Evolutionary conservation across 495 filamentous ascomycete species (phyloP).

Genomic region (Lepidopterella palustris): DNA sequence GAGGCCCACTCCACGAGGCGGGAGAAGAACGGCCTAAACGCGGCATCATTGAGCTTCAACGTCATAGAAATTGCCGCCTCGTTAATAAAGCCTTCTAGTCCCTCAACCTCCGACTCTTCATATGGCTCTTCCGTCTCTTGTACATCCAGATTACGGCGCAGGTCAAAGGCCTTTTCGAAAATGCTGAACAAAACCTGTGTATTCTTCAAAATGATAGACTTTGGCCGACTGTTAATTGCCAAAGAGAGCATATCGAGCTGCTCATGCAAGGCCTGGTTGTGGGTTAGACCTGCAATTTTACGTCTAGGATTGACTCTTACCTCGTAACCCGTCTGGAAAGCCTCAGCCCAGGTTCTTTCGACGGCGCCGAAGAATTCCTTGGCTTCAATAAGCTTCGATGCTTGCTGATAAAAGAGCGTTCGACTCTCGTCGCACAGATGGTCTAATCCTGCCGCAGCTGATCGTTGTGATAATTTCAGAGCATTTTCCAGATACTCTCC

Average conservation of each 20-base stretch:
- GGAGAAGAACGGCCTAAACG: constrained; percentile 88
- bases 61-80: constrained; percentile 76
- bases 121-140: constrained; percentile 37
- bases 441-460: constrained; percentile 51
- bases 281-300: neutral
- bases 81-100: constrained; percentile 60
- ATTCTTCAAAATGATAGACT: constrained; percentile 65
- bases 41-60: constrained; percentile 92
- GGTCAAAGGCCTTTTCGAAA: constrained; percentile 52
- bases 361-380: constrained; percentile 62
- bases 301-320: constrained; percentile 41
- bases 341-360: constrained; percentile 60
- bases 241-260: constrained; percentile 57
- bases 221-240: constrained; percentile 68
- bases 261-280: constrained; percentile 54
- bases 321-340: constrained; percentile 50
- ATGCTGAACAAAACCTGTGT: constrained; percentile 58
- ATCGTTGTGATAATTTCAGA: constrained; percentile 60
- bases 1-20: constrained; percentile 74
- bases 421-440: constrained; percentile 57
- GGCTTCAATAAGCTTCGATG: constrained; percentile 66
- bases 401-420: constrained; percentile 57
- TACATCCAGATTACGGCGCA: constrained; percentile 24
- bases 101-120: constrained; percentile 47
- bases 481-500: constrained; percentile 62